Percentiles rank a stretch among this genome's conserved stretches.
Evolutionary conservation across 1,284 basidiomycete genomes (phyloP).

Genomic region (Earliella scabrosa): DNA sequence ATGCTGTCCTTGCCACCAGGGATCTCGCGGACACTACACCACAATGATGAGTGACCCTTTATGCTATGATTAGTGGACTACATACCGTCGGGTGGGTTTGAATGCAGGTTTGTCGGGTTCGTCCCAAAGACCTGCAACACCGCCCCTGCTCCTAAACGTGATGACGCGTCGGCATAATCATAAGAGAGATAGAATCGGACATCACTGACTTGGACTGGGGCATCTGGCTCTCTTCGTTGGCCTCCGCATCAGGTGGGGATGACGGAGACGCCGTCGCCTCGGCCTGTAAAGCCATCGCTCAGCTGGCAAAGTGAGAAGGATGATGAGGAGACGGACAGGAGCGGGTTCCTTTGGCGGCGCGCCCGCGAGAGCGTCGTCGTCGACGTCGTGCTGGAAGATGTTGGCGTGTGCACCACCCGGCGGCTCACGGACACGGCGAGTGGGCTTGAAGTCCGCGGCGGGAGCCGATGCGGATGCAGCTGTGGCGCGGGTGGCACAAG

Average conservation of each 20-base stretch:
- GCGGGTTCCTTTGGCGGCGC: constrained; percentile 28
- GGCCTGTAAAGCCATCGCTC: neutral
- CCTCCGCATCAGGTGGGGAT: neutral
- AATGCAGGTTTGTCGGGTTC: constrained; percentile 46
- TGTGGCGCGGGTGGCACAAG: too few species aligned
- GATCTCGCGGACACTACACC: constrained; percentile 32
- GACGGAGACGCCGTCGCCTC: neutral
- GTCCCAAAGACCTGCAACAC: constrained; percentile 46
- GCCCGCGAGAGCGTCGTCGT: constrained; percentile 47
- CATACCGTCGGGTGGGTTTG: constrained; percentile 68
- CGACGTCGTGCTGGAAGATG: constrained; percentile 42
- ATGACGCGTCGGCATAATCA: neutral
- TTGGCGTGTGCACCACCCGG: constrained; percentile 53
- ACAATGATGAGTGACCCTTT: too few species aligned
- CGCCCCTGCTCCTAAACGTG: constrained; percentile 13
- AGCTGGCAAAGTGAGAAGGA: too few species aligned
- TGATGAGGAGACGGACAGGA: neutral
- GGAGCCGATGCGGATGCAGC: constrained; percentile 1
- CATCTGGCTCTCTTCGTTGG: neutral
- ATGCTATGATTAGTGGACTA: too few species aligned
- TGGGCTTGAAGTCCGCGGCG: constrained; percentile 46
- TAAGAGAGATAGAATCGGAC: neutral
- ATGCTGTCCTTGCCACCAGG: constrained; percentile 70
- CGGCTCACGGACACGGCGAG: constrained; percentile 53
- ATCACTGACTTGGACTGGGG: neutral